Percentiles rank a stretch among this genome's conserved stretches.
Evolutionary conservation across 495 filamentous ascomycete species (phyloP).

Genomic region (Cryomyces minteri): DNA sequence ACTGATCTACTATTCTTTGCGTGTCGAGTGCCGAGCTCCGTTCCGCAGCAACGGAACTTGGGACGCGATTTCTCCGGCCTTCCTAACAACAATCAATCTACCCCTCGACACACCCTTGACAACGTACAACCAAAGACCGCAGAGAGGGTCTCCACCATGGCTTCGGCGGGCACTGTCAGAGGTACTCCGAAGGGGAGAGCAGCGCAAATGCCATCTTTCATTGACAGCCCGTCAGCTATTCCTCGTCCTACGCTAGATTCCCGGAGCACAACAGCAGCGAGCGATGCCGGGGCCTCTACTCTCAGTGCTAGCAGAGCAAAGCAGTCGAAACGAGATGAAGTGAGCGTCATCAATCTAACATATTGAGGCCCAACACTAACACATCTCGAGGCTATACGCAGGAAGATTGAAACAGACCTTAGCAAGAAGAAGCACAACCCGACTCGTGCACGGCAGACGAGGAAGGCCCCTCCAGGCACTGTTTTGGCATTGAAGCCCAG

Average conservation of each 20-base stretch:
- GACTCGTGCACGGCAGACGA: constrained; percentile 56
- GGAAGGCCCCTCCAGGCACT: constrained; percentile 89
- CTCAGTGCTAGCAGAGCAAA: constrained; percentile 80
- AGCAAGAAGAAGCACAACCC: constrained; percentile 83
- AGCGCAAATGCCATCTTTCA: constrained; percentile 38
- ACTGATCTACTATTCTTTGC: too few species aligned
- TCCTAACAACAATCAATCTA: too few species aligned
- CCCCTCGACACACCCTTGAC: too few species aligned
- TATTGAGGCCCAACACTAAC: constrained; percentile 7
- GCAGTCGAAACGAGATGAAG: constrained; percentile 96
- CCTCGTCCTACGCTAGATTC: constrained; percentile 65
- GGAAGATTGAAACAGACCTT: constrained; percentile 92
- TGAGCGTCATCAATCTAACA: constrained; percentile 25
- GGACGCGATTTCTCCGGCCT: too few species aligned
- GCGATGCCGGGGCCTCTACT: constrained; percentile 54
- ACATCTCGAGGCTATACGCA: constrained; percentile 64
- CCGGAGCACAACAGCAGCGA: constrained; percentile 30
- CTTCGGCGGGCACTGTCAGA: constrained; percentile 36
- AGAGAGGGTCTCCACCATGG: constrained; percentile 26
- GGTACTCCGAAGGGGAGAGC: constrained; percentile 51
- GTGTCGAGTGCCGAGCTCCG: too few species aligned
- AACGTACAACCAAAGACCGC: background rate
- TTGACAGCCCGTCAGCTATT: constrained; percentile 60
- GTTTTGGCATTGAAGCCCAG: constrained; percentile 90
- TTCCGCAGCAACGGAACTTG: too few species aligned